Evolutionary conservation across 495 filamentous ascomycete species (phyloP).

Genomic region (Pseudevernia furfuracea): DNA sequence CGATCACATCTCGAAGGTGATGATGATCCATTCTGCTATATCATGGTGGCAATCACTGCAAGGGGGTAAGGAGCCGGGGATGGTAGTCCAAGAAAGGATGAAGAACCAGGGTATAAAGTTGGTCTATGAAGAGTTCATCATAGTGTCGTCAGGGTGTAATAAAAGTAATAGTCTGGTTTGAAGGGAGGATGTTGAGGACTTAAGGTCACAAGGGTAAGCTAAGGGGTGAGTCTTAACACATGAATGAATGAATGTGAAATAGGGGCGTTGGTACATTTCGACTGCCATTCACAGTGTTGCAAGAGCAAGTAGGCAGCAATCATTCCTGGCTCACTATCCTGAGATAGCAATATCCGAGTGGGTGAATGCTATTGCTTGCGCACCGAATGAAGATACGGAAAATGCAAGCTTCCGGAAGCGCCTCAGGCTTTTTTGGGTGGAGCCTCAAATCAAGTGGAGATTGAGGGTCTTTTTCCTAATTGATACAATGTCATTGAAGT

Average conservation of each 20-base stretch:
- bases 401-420: not conserved
- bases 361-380: not conserved
- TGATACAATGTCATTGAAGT: not conserved
- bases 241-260: not conserved
- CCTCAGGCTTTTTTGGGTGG: not conserved
- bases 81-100: not conserved
- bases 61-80: no score
- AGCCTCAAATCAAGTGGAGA: not conserved
- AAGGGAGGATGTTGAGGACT: not conserved
- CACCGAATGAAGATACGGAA: not conserved
- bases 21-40: not conserved
- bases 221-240: not conserved
- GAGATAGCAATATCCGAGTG: not conserved
- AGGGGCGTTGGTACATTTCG: not conserved
- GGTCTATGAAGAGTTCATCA: not conserved
- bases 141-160: not conserved
- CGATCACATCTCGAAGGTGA: constrained; percentile 13
- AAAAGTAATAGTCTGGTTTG: not conserved
- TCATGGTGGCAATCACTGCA: no score
- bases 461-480: not conserved
- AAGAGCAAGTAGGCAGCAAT: not conserved
- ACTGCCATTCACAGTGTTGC: not conserved
- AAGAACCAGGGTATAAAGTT: not conserved
- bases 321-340: not conserved
- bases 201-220: not conserved